phyloP scores from a whole-genome alignment of 1,139 yeast genomes.

The Zygoascus hellenicus region DNA sequence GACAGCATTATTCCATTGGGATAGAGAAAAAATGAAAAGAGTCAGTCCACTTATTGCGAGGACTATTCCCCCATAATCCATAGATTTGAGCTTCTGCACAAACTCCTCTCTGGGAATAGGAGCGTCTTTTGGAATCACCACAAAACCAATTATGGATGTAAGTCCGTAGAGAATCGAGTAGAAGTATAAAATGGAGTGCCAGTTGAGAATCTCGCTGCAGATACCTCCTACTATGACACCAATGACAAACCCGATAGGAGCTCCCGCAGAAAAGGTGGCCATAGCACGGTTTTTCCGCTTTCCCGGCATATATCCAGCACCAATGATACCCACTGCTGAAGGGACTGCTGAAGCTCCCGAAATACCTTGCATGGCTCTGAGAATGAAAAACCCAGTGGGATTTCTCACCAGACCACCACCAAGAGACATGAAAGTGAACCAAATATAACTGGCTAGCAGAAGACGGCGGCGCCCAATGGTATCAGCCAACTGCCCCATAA shows the following conservation, averaged over 20 bases:
- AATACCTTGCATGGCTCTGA: constrained; percentile 41
- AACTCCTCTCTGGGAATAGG: constrained; percentile 12
- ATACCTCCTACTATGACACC: constrained; percentile 42
- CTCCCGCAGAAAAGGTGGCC: constrained; percentile 43
- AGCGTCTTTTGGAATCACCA: constrained; percentile 33
- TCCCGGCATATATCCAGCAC: constrained; percentile 37
- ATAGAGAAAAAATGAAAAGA: constrained; percentile 38
- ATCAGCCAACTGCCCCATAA: constrained; percentile 42
- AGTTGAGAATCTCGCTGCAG: constrained; percentile 35
- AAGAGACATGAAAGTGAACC: constrained; percentile 35
- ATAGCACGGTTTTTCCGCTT: constrained; percentile 39
- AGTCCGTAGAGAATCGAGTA: constrained; percentile 36
- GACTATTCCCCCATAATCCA: constrained; percentile 40
- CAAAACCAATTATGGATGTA: constrained; percentile 27
- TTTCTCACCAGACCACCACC: constrained; percentile 38
- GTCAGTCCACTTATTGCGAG: constrained; percentile 37
- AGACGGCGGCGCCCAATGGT: constrained; percentile 40
- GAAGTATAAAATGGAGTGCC: constrained; percentile 40
- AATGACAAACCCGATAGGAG: constrained; percentile 41
- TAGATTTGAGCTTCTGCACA: constrained; percentile 23
- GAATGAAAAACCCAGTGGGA: constrained; percentile 34
- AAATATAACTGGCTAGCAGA: constrained; percentile 31
- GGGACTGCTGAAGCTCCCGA: constrained; percentile 41
- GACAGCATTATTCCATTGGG: constrained; percentile 37
- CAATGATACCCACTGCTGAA: constrained; percentile 42